Evolutionary conservation across 352 stramenopile genomes (phyloP).

Genomic region (Saprolegnia parasitica): DNA sequence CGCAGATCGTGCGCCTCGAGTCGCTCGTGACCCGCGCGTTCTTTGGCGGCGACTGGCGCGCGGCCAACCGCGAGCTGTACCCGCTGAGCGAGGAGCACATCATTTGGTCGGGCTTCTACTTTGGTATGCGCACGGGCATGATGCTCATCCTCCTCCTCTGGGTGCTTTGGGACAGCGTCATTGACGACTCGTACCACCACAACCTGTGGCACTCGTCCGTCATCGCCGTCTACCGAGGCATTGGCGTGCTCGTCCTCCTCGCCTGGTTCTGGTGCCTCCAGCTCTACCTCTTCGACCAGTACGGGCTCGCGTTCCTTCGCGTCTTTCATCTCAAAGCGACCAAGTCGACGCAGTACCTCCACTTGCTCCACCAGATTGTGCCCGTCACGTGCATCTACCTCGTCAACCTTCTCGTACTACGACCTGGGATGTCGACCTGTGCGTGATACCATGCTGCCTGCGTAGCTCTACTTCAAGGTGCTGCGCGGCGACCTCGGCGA

Average conservation of each 20-base stretch:
- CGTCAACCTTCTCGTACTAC: slow-evolving; percentile 75
- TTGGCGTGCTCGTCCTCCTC: slow-evolving; percentile 23
- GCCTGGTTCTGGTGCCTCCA: slow-evolving; percentile 28
- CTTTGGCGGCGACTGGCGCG: slow-evolving; percentile 18
- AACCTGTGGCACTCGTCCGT: slow-evolving; percentile 29
- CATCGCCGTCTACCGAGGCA: slow-evolving; percentile 27
- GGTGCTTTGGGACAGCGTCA: slow-evolving; percentile 94
- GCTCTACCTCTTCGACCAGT: slow-evolving; percentile 25
- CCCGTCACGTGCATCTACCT: slow-evolving; percentile 96
- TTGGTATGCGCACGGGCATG: slow-evolving; percentile 76
- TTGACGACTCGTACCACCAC: slow-evolving; percentile 33
- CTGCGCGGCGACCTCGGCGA: slow-evolving; percentile 80
- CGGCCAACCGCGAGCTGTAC: slow-evolving; percentile 15
- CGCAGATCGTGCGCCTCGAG: slow-evolving; percentile 5
- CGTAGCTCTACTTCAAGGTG: slow-evolving; percentile 94
- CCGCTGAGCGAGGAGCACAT: slow-evolving; percentile 24
- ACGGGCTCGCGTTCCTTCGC: slow-evolving; percentile 9
- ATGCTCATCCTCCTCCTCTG: slow-evolving; percentile 83
- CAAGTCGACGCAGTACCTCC: slow-evolving; percentile 48
- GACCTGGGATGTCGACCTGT: too few species aligned
- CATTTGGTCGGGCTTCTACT: slow-evolving; percentile 43
- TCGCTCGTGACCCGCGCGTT: slow-evolving; percentile 6
- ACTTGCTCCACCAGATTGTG: slow-evolving; percentile 93
- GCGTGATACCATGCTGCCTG: background rate
- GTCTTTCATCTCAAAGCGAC: slow-evolving; percentile 26